Evolutionary conservation across 2,329 filamentous ascomycete species (phyloP).

Genomic region (Diaporthe humulicola): DNA sequence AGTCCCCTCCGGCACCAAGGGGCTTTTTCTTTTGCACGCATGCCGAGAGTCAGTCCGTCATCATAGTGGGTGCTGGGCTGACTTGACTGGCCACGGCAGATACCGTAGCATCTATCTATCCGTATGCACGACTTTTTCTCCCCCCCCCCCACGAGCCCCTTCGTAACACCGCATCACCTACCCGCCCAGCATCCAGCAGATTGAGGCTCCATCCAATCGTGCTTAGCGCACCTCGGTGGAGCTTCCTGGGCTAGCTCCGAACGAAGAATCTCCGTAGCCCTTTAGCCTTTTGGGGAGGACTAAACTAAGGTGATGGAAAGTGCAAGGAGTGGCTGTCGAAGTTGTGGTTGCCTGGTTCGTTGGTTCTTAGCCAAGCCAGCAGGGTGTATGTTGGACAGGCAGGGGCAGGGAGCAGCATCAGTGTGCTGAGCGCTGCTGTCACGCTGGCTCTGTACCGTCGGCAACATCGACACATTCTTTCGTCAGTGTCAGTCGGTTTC

Average conservation of each 20-base stretch:
- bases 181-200: conserved; percentile 19
- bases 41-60: conserved; percentile 10
- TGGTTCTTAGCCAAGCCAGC: neutral
- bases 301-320: neutral
- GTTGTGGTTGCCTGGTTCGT: neutral
- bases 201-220: conserved; percentile 29
- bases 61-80: conserved; percentile 11
- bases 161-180: conserved; percentile 2
- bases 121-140: conserved; percentile 8
- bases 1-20: neutral
- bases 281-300: neutral
- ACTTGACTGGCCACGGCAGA: conserved; percentile 16
- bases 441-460: neutral
- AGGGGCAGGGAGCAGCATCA: neutral
- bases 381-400: neutral
- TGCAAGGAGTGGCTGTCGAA: neutral
- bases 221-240: conserved; percentile 12
- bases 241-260: neutral
- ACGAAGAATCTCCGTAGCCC: conserved; percentile 8
- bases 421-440: neutral
- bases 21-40: neutral
- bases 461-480: neutral
- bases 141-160: neutral
- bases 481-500: neutral
- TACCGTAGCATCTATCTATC: conserved; percentile 25